Base-by-base conservation (phyloP, 345 rosid genomes). In the Eucalyptus curtisii region DNA sequence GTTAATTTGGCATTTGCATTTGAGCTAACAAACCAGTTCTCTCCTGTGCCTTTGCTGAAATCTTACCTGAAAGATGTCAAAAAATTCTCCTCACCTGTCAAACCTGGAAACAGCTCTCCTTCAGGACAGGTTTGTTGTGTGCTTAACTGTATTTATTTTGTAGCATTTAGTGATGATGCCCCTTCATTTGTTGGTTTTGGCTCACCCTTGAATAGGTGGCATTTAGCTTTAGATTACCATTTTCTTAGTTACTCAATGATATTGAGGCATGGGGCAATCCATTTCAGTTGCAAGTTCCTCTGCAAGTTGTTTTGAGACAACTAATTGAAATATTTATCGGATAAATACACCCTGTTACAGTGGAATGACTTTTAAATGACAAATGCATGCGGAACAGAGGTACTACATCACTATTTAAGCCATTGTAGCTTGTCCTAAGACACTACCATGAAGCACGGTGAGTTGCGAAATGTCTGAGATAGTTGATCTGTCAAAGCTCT, bases 1-100 rank as follows among this genome's bases (percentile, higher is more conserved):
- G 97, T 98, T 88, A 98, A 97, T 94, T 88, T 97, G 94, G 99
- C 99, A 86, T 98, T 97, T 93, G 98, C 99, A 64, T 98, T 98
- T 93, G 95, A 94, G 93, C 94, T 98, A 66, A 96, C 96, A 13
- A 95, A 93, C 88, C 96, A 92, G 93, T 98, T 98, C 92, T 90
- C 95, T 49, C 99, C 99, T 68, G 99, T 97, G 68, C 93, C 95
- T 85, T 89, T 97, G 86, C 93, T 98, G 85, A 98, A 95, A 90
- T 93, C 97, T 64, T 98, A 96, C 95, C 91, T 98, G 92, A 94
- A 95, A 89, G 99, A 96, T 82, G 95, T 97, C 45, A 95, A 91
- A 88, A 97, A 95, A 92, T 92, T 90, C 89, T 91, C 98, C 90
- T 92, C 98, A 80, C 89, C 95, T 64, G 93, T 90, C 88, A 94